Conservation (phyloP, 2,329 filamentous ascomycete species). For the Penicillium hesseltinei region DNA sequence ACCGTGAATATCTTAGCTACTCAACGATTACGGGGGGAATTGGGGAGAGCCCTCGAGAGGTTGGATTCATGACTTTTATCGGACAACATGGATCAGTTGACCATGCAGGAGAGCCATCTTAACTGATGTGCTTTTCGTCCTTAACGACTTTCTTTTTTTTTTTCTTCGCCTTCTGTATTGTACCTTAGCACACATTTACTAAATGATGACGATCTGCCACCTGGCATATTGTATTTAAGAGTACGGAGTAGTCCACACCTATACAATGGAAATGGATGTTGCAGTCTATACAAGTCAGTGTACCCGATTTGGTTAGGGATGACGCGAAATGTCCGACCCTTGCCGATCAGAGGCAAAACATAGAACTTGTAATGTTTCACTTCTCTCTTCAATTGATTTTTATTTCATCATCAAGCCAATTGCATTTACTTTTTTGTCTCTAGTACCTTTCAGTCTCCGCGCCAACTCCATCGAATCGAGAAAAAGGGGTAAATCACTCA, state of each 20-base stretch:
- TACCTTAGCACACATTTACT: slow-evolving; percentile 44
- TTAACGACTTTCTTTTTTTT: slow-evolving; percentile 37
- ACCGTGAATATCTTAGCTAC: slow-evolving; percentile 28
- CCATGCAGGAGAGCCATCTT: slow-evolving; percentile 25
- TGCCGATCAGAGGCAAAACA: slow-evolving; percentile 25
- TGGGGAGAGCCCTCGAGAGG: slow-evolving; percentile 17
- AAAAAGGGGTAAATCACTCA: background rate
- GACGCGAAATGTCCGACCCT: slow-evolving; percentile 20
- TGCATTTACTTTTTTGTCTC: background rate
- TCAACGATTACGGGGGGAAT: slow-evolving; percentile 21
- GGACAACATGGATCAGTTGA: slow-evolving; percentile 23
- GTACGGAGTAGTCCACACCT: background rate
- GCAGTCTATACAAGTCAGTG: background rate
- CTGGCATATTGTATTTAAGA: slow-evolving; percentile 13
- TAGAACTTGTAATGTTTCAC: slow-evolving; percentile 2
- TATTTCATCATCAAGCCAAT: background rate
- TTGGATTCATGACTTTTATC: slow-evolving; percentile 26
- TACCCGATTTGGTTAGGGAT: slow-evolving; percentile 10
- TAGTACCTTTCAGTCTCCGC: background rate
- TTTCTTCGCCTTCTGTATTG: slow-evolving; percentile 41
- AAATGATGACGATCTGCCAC: slow-evolving; percentile 36
- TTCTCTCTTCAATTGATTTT: background rate
- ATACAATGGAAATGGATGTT: background rate
- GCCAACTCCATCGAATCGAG: background rate
- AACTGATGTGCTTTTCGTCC: slow-evolving; percentile 23